phyloP scores from a whole-genome alignment of 768 basidiomycete species.

The Mycena indigotica region DNA sequence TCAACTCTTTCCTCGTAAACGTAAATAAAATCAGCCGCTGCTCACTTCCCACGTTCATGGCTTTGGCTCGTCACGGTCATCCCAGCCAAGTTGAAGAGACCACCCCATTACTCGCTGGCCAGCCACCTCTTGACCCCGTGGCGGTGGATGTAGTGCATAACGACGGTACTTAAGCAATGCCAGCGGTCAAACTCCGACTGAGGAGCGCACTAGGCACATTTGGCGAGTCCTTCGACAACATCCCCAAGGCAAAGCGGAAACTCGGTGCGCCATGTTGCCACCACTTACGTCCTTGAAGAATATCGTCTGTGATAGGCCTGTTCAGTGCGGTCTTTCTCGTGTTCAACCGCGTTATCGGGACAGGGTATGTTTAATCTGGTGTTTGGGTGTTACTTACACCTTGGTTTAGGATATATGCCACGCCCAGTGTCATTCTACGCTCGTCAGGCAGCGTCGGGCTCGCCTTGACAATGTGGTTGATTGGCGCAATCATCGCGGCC shows the following conservation, averaged over 20 bases:
- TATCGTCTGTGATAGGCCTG: constrained; percentile 35
- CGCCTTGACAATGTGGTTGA: constrained; percentile 68
- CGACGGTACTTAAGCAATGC: background rate
- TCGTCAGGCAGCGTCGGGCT: constrained; percentile 73
- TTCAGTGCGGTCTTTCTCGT: constrained; percentile 65
- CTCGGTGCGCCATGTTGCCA: constrained; percentile 41
- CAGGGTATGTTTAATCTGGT: constrained; percentile 48
- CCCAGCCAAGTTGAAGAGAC: background rate
- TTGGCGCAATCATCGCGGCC: constrained; percentile 65
- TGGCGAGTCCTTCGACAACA: constrained; percentile 48
- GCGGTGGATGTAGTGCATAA: background rate
- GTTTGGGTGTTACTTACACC: background rate
- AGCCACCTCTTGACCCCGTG: background rate
- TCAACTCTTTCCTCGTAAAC: too few species aligned
- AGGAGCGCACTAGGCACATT: background rate
- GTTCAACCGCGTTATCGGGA: constrained; percentile 76
- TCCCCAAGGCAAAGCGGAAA: constrained; percentile 50
- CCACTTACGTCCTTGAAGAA: background rate
- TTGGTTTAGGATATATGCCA: constrained; percentile 70
- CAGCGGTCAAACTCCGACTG: background rate
- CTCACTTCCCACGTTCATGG: background rate
- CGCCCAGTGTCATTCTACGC: constrained; percentile 66
- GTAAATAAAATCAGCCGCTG: too few species aligned
- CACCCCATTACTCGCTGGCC: background rate
- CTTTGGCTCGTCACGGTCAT: too few species aligned